Evolutionary conservation across 805 yeast species (phyloP).

Genomic region (Nakazawaea holstii): DNA sequence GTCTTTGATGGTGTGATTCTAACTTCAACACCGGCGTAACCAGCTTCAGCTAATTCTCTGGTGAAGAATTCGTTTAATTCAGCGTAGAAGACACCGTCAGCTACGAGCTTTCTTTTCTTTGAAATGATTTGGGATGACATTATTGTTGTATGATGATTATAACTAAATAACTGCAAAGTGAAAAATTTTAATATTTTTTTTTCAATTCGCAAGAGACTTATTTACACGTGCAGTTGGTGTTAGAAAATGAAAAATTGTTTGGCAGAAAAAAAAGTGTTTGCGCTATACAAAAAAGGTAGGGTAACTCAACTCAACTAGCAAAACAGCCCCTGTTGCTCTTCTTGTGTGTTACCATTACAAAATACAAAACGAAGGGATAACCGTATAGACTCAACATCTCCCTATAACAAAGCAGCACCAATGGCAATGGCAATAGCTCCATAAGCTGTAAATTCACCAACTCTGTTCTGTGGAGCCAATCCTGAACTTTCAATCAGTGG

Average conservation of each 20-base stretch:
- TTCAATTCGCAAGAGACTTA: neutral
- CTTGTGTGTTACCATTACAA: too few relatives aligned
- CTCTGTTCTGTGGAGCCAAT: neutral
- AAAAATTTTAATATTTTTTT: neutral
- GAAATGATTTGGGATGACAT: constrained; percentile 49
- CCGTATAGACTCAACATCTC: neutral
- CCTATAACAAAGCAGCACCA: neutral
- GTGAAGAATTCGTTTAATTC: constrained; percentile 99
- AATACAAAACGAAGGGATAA: neutral
- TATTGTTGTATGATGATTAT: neutral
- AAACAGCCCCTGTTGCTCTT: too few relatives aligned
- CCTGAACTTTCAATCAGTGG: neutral
- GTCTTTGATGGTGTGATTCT: constrained; percentile 97
- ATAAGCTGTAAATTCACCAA: neutral
- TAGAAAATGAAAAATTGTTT: neutral
- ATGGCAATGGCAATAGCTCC: neutral
- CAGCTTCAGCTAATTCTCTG: constrained; percentile 99
- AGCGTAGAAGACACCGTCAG: constrained; percentile 99
- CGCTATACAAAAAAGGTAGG: neutral
- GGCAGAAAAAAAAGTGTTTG: neutral
- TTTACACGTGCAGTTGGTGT: neutral
- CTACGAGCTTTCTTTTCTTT: constrained; percentile 98
- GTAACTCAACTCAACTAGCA: neutral
- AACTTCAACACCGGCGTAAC: constrained; percentile 99
- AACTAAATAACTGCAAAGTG: too few relatives aligned